Conservation (phyloP, 2,329 filamentous ascomycete genomes). For the Fusarium haematococcum region DNA sequence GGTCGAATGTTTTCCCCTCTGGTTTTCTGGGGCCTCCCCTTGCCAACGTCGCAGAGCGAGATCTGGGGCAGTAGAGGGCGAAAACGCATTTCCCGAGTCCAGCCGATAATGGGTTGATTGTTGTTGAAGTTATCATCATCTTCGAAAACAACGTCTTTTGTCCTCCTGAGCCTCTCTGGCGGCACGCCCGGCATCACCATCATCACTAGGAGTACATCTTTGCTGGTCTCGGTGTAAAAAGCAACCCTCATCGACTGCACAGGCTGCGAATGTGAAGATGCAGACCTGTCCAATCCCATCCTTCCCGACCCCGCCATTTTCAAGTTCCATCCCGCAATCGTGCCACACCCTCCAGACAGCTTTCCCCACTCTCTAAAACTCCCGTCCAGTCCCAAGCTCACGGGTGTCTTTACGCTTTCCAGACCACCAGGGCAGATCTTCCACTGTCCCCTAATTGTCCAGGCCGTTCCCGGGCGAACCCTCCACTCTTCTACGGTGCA, state of each 20-base stretch:
- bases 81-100: slow-evolving; percentile 27
- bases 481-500: background rate
- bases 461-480: slow-evolving; percentile 14
- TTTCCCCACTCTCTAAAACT: slow-evolving; percentile 11
- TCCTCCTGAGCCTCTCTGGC: background rate
- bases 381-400: background rate
- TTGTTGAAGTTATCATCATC: background rate
- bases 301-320: slow-evolving; percentile 34
- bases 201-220: background rate
- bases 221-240: slow-evolving; percentile 9
- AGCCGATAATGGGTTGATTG: slow-evolving; percentile 31
- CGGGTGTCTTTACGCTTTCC: slow-evolving; percentile 15
- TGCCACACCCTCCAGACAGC: slow-evolving; percentile 24
- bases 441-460: background rate
- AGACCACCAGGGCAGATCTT: slow-evolving; percentile 5
- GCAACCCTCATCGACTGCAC: slow-evolving; percentile 7
- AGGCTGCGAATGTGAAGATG: background rate
- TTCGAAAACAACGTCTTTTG: background rate
- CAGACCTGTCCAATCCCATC: slow-evolving; percentile 20
- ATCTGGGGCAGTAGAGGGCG: slow-evolving; percentile 17
- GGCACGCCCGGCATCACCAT: slow-evolving; percentile 1
- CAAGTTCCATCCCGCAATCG: slow-evolving; percentile 34
- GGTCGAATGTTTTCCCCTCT: slow-evolving; percentile 33
- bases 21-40: background rate
- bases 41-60: background rate